Evolutionary conservation across 306 rosid species (phyloP), one percentile per base, ranked within the genome.

Genomic region (Cicer chorassanicum): DNA sequence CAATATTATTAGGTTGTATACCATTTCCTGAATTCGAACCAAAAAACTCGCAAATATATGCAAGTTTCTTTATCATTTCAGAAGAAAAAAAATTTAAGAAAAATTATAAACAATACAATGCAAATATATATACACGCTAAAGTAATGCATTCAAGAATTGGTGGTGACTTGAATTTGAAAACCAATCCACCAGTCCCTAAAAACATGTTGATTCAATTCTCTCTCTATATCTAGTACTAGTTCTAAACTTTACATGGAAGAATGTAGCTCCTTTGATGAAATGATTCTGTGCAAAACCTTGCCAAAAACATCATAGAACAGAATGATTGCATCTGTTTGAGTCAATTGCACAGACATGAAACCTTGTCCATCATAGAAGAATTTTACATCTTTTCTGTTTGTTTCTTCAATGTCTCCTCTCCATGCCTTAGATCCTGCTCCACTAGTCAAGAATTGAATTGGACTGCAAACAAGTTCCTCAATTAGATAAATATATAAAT

Each of bases 371-470:
- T 84, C 88, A 65, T 87, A 84, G 82, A 81, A 87, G 83, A 87
- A 87, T 4, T 84, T 77, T 71, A 87, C 21, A 16, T 40, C 88
- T 69, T 8, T 74, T 57, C 19, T 12, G n/a, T 79, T 69, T 5
- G 1, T 44, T 18, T 5, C 19, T 29, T 69, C 48, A 8, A 71
- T 9, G 71, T 87, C 86, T 73, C 90, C 86, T 61, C 85, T 87
- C 90, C 90, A 87, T 4, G 90, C 90, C 83, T 87, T 87, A 36
- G 90, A 87, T 8, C 90, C 90, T 45, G 85, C 90, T 5, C 90
- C 88, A n/a, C 90, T 87, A 16, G 84, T 77, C 48, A 87, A 65
- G 69, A 87, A 82, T 15, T 84, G 78, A 40, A 84, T 70, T 4
- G 83, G 83, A 79, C 90, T 87, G 88, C 79, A 81, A 72, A 77